Conservation (phyloP, 306 rosid species). For the Sophora flavescens region DNA sequence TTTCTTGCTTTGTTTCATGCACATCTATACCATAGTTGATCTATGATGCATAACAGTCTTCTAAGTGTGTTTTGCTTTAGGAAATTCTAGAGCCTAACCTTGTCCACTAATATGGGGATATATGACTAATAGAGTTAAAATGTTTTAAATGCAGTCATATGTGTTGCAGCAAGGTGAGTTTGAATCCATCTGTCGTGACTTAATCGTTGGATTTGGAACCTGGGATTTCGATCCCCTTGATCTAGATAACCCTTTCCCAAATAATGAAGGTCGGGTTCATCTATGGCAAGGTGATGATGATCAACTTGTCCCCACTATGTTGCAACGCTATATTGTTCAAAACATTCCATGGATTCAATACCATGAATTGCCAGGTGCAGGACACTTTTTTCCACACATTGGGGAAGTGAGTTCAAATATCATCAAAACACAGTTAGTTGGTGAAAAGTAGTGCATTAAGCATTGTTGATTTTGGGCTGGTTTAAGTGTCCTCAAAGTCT, state of each 20-base stretch:
- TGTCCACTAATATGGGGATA: too few species aligned
- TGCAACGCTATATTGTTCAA: slow-evolving; percentile 57
- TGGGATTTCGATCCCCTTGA: slow-evolving; percentile 72
- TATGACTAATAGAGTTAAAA: not conserved
- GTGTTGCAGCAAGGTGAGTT: slow-evolving; percentile 61
- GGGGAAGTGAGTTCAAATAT: slow-evolving; percentile 49
- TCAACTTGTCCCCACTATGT: slow-evolving; percentile 46
- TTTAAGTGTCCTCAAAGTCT: not conserved
- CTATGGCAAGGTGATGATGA: slow-evolving; percentile 83
- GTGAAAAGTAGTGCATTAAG: slow-evolving; percentile 33
- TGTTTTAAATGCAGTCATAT: slow-evolving; percentile 43
- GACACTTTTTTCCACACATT: slow-evolving; percentile 57
- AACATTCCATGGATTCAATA: slow-evolving; percentile 76
- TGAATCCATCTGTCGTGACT: slow-evolving; percentile 62
- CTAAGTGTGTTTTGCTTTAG: not conserved
- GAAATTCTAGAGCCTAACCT: too few species aligned
- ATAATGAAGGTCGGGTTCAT: slow-evolving; percentile 58
- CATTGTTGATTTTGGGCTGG: not conserved
- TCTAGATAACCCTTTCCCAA: slow-evolving; percentile 61
- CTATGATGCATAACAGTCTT: too few species aligned
- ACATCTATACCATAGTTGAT: too few species aligned
- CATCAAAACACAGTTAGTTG: slow-evolving; percentile 47
- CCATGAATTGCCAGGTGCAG: slow-evolving; percentile 74
- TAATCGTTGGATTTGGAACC: slow-evolving; percentile 62
- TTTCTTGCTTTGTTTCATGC: too few species aligned